phyloP scores from a whole-genome alignment of 495 filamentous ascomycete genomes.

The Aspergillus nanangensis region DNA sequence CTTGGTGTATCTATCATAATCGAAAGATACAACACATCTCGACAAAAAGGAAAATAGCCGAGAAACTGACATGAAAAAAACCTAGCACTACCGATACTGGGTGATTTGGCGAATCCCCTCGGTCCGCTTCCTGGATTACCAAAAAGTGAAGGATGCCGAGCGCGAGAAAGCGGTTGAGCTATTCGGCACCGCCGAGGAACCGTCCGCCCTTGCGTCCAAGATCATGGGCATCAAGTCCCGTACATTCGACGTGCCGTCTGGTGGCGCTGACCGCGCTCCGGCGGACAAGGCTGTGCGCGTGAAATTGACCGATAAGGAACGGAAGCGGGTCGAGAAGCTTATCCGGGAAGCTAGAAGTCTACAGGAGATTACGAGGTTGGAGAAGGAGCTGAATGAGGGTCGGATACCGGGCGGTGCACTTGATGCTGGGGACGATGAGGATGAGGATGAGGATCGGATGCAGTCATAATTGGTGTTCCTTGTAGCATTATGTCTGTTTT shows the following conservation, averaged over 20 bases:
- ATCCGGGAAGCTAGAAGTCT: slow-evolving; percentile 82
- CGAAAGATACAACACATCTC: too few species aligned
- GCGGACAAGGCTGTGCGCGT: slow-evolving; percentile 64
- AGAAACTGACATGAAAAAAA: too few species aligned
- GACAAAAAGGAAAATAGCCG: too few species aligned
- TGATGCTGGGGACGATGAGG: slow-evolving; percentile 36
- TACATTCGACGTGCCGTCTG: slow-evolving; percentile 65
- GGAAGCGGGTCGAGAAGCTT: slow-evolving; percentile 64
- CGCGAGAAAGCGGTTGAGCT: slow-evolving; percentile 68
- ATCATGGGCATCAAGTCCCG: slow-evolving; percentile 86
- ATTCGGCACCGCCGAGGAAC: slow-evolving; percentile 73
- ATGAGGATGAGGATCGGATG: slow-evolving; percentile 34
- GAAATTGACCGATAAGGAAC: slow-evolving; percentile 65
- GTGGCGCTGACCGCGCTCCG: slow-evolving; percentile 32
- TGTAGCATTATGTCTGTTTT: too few species aligned
- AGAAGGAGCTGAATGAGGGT: slow-evolving; percentile 85
- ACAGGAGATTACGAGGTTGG: slow-evolving; percentile 75
- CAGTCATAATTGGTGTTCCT: slow-evolving; percentile 35
- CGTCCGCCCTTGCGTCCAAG: slow-evolving; percentile 78
- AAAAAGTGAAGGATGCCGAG: slow-evolving; percentile 84
- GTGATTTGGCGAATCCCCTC: slow-evolving; percentile 79
- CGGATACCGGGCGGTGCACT: slow-evolving; percentile 67
- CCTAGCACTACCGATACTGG: slow-evolving; percentile 92
- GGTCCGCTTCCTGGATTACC: slow-evolving; percentile 90
- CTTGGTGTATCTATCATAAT: too few species aligned